These are phyloP conservation scores for Ophiobolus disseminans DNA, from an alignment of 2,329 filamentous ascomycete genomes.

Conservation along the genomic window DNA sequence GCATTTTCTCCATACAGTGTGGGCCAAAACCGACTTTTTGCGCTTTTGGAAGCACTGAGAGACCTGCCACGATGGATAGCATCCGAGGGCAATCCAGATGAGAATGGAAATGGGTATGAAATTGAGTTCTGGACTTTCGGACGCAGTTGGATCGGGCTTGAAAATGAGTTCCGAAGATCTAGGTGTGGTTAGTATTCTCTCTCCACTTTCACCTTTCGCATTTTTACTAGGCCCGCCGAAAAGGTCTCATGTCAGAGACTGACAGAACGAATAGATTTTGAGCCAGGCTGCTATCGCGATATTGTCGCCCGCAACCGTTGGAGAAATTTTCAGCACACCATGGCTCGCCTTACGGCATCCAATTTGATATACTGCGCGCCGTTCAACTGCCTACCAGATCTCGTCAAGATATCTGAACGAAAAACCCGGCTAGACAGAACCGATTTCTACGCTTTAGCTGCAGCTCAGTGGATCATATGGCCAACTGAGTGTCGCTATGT, in stretches of 20 bases:
- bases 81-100: not conserved
- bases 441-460: constrained; percentile 1
- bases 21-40: constrained; percentile 1
- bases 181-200: not conserved
- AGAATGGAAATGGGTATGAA: not conserved
- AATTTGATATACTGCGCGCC: constrained; percentile 4
- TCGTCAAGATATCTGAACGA: not conserved
- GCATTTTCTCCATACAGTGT: constrained; percentile 3
- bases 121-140: constrained; percentile 4
- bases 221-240: no score
- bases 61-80: constrained; percentile 3
- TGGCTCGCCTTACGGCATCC: constrained; percentile 3
- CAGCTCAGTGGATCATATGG: constrained; percentile 2
- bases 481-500: constrained; percentile 1
- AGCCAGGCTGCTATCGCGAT: not conserved
- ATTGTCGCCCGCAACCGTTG: not conserved
- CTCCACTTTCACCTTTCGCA: not conserved
- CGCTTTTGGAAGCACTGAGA: not conserved
- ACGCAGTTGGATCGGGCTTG: constrained; percentile 1
- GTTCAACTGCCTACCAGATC: constrained; percentile 1
- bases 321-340: not conserved
- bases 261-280: not conserved
- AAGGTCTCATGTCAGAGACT: no score
- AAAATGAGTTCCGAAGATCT: constrained; percentile 2
- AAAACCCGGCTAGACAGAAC: not conserved